Evolutionary conservation across 2,329 filamentous ascomycete genomes (phyloP).

Genomic region (Trichoderma afroharzianum): DNA sequence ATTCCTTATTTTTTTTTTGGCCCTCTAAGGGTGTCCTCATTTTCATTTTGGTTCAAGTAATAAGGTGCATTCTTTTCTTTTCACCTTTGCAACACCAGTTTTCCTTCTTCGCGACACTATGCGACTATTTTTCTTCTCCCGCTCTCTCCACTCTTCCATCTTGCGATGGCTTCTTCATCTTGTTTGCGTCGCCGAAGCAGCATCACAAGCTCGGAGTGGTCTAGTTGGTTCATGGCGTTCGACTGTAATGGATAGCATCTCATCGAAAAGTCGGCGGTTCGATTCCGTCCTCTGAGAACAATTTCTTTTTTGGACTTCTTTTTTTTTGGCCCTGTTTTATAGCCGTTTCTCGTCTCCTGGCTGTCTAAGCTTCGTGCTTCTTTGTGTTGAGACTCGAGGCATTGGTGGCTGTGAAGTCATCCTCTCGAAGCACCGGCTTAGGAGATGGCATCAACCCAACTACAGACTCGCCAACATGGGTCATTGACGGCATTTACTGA

Average conservation of each 20-base stretch:
- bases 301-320: constrained; percentile 16
- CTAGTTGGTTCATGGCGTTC: constrained; percentile 31
- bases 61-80: constrained; percentile 3
- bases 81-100: background rate
- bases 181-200: background rate
- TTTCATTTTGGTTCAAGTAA: background rate
- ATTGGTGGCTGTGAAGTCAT: background rate
- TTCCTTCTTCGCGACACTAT: background rate
- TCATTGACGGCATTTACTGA: background rate
- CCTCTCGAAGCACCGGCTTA: background rate
- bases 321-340: background rate
- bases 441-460: background rate
- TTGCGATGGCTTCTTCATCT: background rate
- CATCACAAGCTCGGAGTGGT: constrained; percentile 24
- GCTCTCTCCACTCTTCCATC: background rate
- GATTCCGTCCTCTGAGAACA: constrained; percentile 28
- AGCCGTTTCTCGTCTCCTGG: background rate
- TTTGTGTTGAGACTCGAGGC: background rate
- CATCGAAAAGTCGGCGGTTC: constrained; percentile 30
- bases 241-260: constrained; percentile 26
- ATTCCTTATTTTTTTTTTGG: background rate
- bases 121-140: background rate
- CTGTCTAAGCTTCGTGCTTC: background rate
- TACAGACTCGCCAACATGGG: too few species aligned
- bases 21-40: background rate